phyloP scores from a whole-genome alignment of 805 yeast species.

The Henningerozyma blattae region DNA sequence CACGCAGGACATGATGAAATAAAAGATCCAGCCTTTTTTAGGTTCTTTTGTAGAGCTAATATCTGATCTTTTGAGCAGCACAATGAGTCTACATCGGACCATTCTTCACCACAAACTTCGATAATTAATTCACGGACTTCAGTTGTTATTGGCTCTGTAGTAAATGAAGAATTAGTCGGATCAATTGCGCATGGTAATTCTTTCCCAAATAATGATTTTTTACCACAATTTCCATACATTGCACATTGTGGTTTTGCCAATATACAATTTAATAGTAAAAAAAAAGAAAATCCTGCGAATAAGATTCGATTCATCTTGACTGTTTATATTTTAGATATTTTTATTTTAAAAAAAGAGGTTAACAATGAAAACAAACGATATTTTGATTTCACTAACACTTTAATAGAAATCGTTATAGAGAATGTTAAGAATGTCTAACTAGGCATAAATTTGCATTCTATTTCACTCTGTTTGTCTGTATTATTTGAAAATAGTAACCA shows the following conservation, averaged over 20 bases:
- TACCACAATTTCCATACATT: constrained; percentile 51
- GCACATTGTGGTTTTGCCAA: constrained; percentile 27
- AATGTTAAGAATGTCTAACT: no score
- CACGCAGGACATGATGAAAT: constrained; percentile 95
- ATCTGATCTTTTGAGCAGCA: constrained; percentile 70
- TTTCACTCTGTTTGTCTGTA: no score
- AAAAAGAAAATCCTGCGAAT: no score
- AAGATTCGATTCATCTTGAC: no score
- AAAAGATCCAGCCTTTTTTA: constrained; percentile 65
- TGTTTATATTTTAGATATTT: no score
- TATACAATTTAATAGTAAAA: no score
- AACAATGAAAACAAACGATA: no score
- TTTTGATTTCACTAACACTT: no score
- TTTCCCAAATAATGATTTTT: constrained; percentile 63
- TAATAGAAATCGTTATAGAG: no score
- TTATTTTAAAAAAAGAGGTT: no score
- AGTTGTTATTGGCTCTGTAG: constrained; percentile 27
- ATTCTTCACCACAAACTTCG: constrained; percentile 63
- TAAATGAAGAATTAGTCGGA: constrained; percentile 30
- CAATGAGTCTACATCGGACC: constrained; percentile 35
- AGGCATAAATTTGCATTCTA: no score
- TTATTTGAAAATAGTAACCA: no score
- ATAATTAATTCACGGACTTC: constrained; percentile 35
- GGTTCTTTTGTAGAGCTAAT: constrained; percentile 38
- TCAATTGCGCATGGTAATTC: constrained; percentile 68